Conservation (phyloP, 352 stramenopile species). For the Phytophthora multivora region DNA sequence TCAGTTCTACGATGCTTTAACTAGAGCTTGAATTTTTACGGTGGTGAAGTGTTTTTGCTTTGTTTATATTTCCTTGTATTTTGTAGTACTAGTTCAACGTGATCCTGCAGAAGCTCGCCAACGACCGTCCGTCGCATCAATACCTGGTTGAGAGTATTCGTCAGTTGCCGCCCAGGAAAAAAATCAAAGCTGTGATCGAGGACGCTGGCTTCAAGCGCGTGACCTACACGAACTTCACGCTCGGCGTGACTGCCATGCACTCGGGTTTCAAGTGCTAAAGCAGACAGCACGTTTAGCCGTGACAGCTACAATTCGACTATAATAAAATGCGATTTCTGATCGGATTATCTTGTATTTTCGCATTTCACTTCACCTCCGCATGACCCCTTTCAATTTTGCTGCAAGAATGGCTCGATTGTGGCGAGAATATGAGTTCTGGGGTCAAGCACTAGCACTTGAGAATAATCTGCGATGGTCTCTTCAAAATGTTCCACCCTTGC, state of each 20-base stretch:
- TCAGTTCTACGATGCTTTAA: conserved; percentile 93
- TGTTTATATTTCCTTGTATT: not conserved
- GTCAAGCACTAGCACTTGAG: conserved; percentile 70
- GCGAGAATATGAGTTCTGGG: conserved; percentile 78
- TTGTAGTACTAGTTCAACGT: conserved; percentile 97
- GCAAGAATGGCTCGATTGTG: conserved; percentile 87
- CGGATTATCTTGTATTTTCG: not conserved
- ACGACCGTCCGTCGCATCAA: conserved; percentile 97
- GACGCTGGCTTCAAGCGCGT: conserved; percentile 93
- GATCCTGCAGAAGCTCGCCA: conserved; percentile 96
- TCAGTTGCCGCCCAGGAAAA: conserved; percentile 97
- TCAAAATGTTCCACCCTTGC: conserved; percentile 78
- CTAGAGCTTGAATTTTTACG: conserved; percentile 11
- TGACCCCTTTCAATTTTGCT: conserved; percentile 67
- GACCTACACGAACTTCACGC: conserved; percentile 96
- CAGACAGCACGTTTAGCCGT: conserved; percentile 7
- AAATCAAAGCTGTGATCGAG: conserved; percentile 95
- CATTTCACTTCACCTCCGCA: conserved; percentile 36
- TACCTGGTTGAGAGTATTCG: conserved; percentile 99
- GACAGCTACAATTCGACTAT: conserved; percentile 5
- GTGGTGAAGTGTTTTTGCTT: not conserved
- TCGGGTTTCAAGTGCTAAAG: conserved; percentile 94
- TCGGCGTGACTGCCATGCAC: conserved; percentile 97
- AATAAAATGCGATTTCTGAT: conserved; percentile 3
- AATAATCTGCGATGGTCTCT: conserved; percentile 79